phyloP scores from a whole-genome alignment of 306 rosid genomes.

The Leucaena leucocephala region DNA sequence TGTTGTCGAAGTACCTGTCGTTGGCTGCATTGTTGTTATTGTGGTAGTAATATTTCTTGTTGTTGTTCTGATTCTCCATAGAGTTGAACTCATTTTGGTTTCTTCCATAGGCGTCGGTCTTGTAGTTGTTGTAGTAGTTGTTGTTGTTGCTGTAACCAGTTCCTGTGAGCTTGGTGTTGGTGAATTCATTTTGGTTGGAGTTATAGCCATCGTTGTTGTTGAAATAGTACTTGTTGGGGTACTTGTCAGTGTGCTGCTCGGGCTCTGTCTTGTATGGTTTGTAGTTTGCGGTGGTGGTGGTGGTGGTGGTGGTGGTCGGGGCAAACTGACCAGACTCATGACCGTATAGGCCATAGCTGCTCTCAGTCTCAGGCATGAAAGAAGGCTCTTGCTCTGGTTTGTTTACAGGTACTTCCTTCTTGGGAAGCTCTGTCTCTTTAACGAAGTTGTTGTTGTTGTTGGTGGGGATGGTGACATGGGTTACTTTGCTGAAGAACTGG shows the following conservation, averaged over 20 bases:
- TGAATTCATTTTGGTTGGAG: slow-evolving; percentile 33
- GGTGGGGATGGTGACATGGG: slow-evolving; percentile 36
- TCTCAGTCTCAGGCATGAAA: slow-evolving; percentile 69
- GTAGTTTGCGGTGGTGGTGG: slow-evolving; percentile 26
- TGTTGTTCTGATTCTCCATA: slow-evolving; percentile 39
- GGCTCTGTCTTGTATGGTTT: slow-evolving; percentile 45
- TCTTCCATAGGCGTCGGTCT: slow-evolving; percentile 36
- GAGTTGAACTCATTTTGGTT: slow-evolving; percentile 46
- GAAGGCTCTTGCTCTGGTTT: slow-evolving; percentile 59
- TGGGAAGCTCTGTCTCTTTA: slow-evolving; percentile 51
- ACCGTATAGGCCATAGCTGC: slow-evolving; percentile 86
- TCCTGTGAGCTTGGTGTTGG: slow-evolving; percentile 34
- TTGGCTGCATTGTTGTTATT: slow-evolving; percentile 13
- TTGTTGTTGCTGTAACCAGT: slow-evolving; percentile 29
- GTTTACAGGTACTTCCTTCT: slow-evolving; percentile 43
- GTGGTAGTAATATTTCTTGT: slow-evolving; percentile 32
- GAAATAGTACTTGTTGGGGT: slow-evolving; percentile 42
- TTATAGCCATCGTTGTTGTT: slow-evolving; percentile 43
- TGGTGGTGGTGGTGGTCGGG: slow-evolving; percentile 43
- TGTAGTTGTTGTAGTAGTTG: slow-evolving; percentile 36
- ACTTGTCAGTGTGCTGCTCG: slow-evolving; percentile 38
- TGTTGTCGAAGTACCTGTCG: slow-evolving; percentile 25
- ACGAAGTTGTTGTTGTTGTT: slow-evolving; percentile 35
- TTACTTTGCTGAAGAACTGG: slow-evolving; percentile 82
- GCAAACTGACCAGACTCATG: slow-evolving; percentile 64